Evolutionary conservation across 352 stramenopile genomes (phyloP).

Genomic region (Phytophthora foliorum): DNA sequence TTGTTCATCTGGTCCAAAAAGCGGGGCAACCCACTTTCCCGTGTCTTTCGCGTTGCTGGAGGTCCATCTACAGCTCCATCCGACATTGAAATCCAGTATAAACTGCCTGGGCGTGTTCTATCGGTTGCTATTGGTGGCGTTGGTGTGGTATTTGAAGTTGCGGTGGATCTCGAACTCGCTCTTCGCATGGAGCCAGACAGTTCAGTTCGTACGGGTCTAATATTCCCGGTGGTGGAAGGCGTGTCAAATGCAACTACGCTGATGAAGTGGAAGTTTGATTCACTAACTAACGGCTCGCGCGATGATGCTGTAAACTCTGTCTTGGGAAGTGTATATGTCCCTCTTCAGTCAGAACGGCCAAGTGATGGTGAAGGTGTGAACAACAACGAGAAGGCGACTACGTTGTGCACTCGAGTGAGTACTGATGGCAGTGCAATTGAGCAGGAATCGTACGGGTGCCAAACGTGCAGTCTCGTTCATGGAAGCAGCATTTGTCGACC

Average conservation of each 20-base stretch:
- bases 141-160: conserved; percentile 60
- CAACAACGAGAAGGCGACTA: conserved; percentile 29
- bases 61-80: conserved; percentile 21
- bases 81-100: conserved; percentile 52
- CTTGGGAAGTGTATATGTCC: conserved; percentile 53
- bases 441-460: conserved; percentile 83
- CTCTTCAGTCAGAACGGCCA: conserved; percentile 32
- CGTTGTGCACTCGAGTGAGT: conserved; percentile 69
- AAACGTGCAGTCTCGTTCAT: conserved; percentile 85
- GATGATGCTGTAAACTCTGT: conserved; percentile 33
- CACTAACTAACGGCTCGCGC: conserved; percentile 16
- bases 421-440: conserved; percentile 86
- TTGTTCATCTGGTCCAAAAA: conserved; percentile 57
- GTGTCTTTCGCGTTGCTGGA: conserved; percentile 43
- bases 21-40: conserved; percentile 45
- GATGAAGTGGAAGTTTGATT: conserved; percentile 49
- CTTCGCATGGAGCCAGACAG: conserved; percentile 44
- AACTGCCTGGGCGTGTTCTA: conserved; percentile 52
- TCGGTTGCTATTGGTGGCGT: conserved; percentile 48
- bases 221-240: conserved; percentile 48
- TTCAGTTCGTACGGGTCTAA: conserved; percentile 50
- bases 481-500: conserved; percentile 67
- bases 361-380: conserved; percentile 16
- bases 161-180: conserved; percentile 64
- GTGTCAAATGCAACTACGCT: conserved; percentile 21